Conservation (phyloP, 352 stramenopile species). For the Pythium brachiatum region DNA sequence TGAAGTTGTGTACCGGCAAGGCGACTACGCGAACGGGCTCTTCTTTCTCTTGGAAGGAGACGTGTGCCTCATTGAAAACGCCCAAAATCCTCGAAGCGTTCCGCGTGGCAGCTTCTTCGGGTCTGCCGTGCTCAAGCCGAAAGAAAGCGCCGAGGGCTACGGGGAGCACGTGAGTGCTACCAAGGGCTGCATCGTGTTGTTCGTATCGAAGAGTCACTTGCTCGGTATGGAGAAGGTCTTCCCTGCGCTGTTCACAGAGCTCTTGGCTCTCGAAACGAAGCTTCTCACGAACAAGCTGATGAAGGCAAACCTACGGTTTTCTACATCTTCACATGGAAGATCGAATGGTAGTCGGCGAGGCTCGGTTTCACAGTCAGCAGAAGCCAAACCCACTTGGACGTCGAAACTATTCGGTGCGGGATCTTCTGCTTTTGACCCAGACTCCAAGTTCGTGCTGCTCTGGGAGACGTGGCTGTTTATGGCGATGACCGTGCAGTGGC, state of each 20-base stretch:
- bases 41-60: conserved; percentile 38
- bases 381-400: not conserved
- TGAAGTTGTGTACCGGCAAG: conserved; percentile 38
- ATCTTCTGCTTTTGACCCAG: conserved; percentile 30
- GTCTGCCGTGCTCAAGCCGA: conserved; percentile 17
- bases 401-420: not conserved
- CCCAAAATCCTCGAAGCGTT: conserved; percentile 19
- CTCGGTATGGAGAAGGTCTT: conserved; percentile 28
- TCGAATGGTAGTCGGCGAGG: conserved; percentile 4
- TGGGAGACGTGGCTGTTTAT: conserved; percentile 49
- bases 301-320: conserved; percentile 18
- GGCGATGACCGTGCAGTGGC: conserved; percentile 46
- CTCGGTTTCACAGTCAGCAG: not conserved
- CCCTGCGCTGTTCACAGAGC: conserved; percentile 19
- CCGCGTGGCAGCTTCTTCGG: conserved; percentile 33
- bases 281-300: conserved; percentile 33
- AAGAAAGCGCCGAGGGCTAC: conserved; percentile 25
- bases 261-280: conserved; percentile 28
- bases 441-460: conserved; percentile 31
- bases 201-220: conserved; percentile 29
- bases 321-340: not conserved
- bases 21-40: conserved; percentile 34
- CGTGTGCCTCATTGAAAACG: conserved; percentile 18
- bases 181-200: conserved; percentile 34
- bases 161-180: conserved; percentile 33